These are phyloP conservation scores for Backusella tarrabulga DNA, from an alignment of 192 early-diverging fungal genomes.

Conservation along the genomic window DNA sequence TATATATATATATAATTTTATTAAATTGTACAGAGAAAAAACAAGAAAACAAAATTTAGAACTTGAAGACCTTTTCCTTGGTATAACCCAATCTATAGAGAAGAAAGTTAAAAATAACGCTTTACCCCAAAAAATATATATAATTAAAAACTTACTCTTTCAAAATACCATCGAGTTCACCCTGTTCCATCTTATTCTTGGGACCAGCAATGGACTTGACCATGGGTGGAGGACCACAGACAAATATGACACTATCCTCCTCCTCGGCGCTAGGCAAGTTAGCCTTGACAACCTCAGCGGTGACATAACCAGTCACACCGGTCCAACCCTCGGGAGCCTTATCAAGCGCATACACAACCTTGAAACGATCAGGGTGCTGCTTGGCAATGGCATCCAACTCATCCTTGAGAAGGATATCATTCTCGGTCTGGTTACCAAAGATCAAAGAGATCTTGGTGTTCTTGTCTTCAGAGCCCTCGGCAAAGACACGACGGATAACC, in stretches of 20 bases:
- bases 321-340: slow-evolving; percentile 67
- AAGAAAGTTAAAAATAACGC: not conserved
- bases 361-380: slow-evolving; percentile 62
- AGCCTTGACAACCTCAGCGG: slow-evolving; percentile 67
- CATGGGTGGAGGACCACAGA: slow-evolving; percentile 68
- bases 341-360: slow-evolving; percentile 67
- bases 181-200: slow-evolving; percentile 81
- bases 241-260: slow-evolving; percentile 50
- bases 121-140: not conserved
- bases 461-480: slow-evolving; percentile 52
- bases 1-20: not conserved
- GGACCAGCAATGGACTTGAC: slow-evolving; percentile 69
- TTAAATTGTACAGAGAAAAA: slow-evolving; percentile 1
- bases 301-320: slow-evolving; percentile 76
- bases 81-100: slow-evolving; percentile 4
- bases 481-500: slow-evolving; percentile 62
- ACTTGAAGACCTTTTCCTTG: slow-evolving; percentile 13
- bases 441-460: slow-evolving; percentile 75
- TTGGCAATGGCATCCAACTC: slow-evolving; percentile 60
- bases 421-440: slow-evolving; percentile 67
- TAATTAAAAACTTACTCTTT: slow-evolving; percentile 52
- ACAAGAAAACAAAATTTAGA: not conserved
- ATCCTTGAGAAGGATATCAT: slow-evolving; percentile 67
- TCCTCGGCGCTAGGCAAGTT: slow-evolving; percentile 59
- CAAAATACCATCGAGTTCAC: slow-evolving; percentile 78